Percentiles rank a stretch among this genome's conserved stretches.
These are phyloP conservation scores for Panicum miliaceum DNA, from an alignment of 176 grass and related monocot species.

Conservation along the genomic window DNA sequence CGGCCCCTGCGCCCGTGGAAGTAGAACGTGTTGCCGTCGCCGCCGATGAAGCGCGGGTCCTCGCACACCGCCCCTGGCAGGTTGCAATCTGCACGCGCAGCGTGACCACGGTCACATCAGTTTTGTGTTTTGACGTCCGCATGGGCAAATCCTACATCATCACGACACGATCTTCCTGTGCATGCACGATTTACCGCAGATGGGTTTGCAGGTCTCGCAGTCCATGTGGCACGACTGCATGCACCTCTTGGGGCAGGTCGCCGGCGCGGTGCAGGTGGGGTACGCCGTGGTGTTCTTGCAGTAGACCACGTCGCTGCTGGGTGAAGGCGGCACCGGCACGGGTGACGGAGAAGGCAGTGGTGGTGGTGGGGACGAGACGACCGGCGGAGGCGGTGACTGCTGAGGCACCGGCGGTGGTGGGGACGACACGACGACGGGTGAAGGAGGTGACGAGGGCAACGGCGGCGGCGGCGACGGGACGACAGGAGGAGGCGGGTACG, in stretches of 20 bases:
- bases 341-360: background rate
- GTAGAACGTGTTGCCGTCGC: slow-evolving; percentile 49
- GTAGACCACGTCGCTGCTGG: slow-evolving; percentile 14
- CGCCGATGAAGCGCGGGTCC: slow-evolving; percentile 46
- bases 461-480: background rate
- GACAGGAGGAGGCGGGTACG: background rate
- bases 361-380: background rate
- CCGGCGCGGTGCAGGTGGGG: slow-evolving; percentile 16
- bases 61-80: slow-evolving; percentile 26
- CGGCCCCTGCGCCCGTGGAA: slow-evolving; percentile 31
- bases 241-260: slow-evolving; percentile 12
- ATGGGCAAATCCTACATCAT: too few relatives aligned
- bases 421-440: background rate
- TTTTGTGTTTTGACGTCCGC: too few relatives aligned
- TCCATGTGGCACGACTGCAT: slow-evolving; percentile 30
- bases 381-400: background rate
- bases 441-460: background rate
- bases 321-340: background rate
- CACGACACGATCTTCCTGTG: background rate
- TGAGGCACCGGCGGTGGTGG: background rate
- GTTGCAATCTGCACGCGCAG: slow-evolving; percentile 13
- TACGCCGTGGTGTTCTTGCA: slow-evolving; percentile 14
- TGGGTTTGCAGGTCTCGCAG: slow-evolving; percentile 23
- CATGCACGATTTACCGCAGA: background rate
- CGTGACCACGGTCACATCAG: background rate